Percentiles rank a stretch among this genome's conserved stretches.
Conservation (phyloP, 371 early-diverging fungal species). For the Mortierella sp. region DNA sequence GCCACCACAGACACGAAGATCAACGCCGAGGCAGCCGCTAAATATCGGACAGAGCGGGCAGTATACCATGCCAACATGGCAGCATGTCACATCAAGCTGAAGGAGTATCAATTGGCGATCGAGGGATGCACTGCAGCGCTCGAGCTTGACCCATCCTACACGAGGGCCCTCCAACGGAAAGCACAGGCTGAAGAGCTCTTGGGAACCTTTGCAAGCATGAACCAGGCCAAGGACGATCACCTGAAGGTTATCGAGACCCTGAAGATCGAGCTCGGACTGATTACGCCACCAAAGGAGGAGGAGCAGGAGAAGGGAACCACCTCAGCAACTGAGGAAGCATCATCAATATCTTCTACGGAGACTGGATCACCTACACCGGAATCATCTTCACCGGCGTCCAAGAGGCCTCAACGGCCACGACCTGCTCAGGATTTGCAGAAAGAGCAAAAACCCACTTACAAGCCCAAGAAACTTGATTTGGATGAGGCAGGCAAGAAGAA, state of each 20-base stretch:
- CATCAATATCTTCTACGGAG: neutral
- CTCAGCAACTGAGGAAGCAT: neutral
- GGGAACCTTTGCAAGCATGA: conserved; percentile 64
- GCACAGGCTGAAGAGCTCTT: conserved; percentile 85
- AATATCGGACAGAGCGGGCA: conserved; percentile 62
- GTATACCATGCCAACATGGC: conserved; percentile 76
- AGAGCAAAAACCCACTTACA: neutral
- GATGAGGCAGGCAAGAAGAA: conserved; percentile 39
- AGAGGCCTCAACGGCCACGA: neutral
- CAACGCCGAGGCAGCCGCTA: neutral
- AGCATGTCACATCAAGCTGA: conserved; percentile 76
- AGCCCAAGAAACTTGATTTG: conserved; percentile 30
- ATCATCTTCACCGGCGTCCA: conserved; percentile 3
- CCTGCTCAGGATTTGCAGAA: neutral
- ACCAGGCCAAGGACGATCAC: conserved; percentile 72
- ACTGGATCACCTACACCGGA: neutral
- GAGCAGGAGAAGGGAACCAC: neutral
- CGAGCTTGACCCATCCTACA: conserved; percentile 80
- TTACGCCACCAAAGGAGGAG: conserved; percentile 40
- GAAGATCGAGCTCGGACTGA: conserved; percentile 51
- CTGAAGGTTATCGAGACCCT: conserved; percentile 50
- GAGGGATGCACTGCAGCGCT: conserved; percentile 79
- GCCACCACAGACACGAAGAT: neutral
- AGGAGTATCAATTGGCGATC: conserved; percentile 66
- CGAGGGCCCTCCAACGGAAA: conserved; percentile 88